Evolutionary conservation across 2,329 filamentous ascomycete genomes (phyloP), one percentile per base, ranked within the genome.

Genomic region (Annulohypoxylon truncatum): DNA sequence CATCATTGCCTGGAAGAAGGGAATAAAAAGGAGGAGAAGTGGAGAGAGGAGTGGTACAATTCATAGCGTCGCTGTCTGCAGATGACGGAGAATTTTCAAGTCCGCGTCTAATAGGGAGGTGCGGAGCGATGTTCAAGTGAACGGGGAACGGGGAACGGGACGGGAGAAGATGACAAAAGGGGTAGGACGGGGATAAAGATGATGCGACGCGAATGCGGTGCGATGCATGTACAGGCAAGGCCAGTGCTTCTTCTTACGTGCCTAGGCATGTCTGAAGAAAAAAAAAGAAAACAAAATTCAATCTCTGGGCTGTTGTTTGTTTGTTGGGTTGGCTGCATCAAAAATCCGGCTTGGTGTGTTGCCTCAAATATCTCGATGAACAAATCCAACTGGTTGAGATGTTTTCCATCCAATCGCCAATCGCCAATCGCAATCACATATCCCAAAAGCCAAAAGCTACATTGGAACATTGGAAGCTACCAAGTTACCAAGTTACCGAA

Each of bases 371-470:
- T 67, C 28, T 56, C 52, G 62, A 60, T 68, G 61, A 61, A 53
- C 62, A 60, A 68, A 71, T 71, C 62, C 73, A 74, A 74, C 71
- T 74, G 74, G 74, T 69, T 69, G 65, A 68, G 67, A 31, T 40
- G 24, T 59, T 65, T 65, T 67, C 67, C 66, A 38, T 73, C 72
- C 70, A 74, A 75, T 75, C 68, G 70, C 72, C 69, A 72, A 74
- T 73, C 72, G 67, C 70, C 70, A 67, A 68, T 71, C 70, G 66
- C 68, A 66, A 31, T 70, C 71, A 65, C 67, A 65, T 35, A 51
- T 53, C 44, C 31, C 63, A 55, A 66, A 63, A 51, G 20, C 38
- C 38, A 20, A 42, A 42, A 42, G n/a, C 38, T 15, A 35, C 33
- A 35, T 35, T 35, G 33, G 33, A 35, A 35, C 33, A n/a, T 35